A percentile compares a stretch with the other conserved stretches of the same genome.
Conservation (phyloP, 2,329 filamentous ascomycete species). For the Microthyrium microscopicum region DNA sequence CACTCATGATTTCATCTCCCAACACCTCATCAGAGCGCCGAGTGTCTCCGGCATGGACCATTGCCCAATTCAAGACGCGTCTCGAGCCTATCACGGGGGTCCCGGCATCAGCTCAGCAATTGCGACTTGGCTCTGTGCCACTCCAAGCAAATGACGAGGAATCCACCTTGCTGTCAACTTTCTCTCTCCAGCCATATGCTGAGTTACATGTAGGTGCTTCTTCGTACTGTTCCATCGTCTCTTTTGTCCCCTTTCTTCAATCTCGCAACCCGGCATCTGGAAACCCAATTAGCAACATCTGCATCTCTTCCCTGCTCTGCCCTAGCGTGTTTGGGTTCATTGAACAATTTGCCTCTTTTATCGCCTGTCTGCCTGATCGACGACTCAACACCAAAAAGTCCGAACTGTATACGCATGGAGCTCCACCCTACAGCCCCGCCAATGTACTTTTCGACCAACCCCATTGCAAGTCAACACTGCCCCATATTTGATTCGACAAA, state of each 20-base stretch:
- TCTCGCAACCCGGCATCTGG: neutral
- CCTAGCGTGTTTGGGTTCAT: no score
- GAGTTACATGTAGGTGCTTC: conserved; percentile 57
- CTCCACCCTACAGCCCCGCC: no score
- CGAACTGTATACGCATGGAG: no score
- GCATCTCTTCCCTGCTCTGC: conserved; percentile 3
- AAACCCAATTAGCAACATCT: conserved; percentile 3
- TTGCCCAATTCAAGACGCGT: conserved; percentile 67
- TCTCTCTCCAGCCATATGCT: conserved; percentile 55
- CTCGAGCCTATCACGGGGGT: conserved; percentile 89
- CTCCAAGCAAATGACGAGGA: conserved; percentile 62
- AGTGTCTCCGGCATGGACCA: conserved; percentile 81
- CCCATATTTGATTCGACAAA: no score
- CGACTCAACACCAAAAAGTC: no score
- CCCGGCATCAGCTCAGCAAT: conserved; percentile 59
- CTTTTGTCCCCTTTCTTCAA: neutral
- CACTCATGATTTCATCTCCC: conserved; percentile 58
- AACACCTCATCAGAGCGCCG: conserved; percentile 74
- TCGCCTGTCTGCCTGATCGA: no score
- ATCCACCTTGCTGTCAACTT: conserved; percentile 42
- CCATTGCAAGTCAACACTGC: no score
- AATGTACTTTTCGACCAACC: no score
- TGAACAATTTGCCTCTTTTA: no score
- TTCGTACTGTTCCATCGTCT: neutral
- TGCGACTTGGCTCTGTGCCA: conserved; percentile 49